Evolutionary conservation across 345 rosid genomes (phyloP), one percentile per base, ranked within the genome.

Genomic region (Eucalyptus curtisii): DNA sequence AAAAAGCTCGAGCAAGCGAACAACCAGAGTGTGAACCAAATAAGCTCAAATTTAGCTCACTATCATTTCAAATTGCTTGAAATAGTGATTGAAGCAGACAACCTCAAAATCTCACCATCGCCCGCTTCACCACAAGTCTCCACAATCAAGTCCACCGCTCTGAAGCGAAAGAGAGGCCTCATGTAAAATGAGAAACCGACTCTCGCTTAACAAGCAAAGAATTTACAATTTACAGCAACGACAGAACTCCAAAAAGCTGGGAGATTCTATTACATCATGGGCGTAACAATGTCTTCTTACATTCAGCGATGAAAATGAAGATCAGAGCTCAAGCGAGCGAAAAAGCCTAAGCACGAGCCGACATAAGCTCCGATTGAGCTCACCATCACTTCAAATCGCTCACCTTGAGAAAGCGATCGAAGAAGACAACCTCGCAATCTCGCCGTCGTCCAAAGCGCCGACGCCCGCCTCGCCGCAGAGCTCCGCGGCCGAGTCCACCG

Each of bases 381-480:
- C 45, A 37, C 82, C 4, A 37, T 27, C 68, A 64, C 27, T 59
- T 64, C 86, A 33, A 68, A 82, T 49, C 15, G 44, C 52, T 79
- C 88, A 96, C 99, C 97, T 95, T 81, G 95, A 91, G 92, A 98
- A 95, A 66, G 94, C 93, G 68, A 95, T 81, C 2, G 95, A 92
- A 59, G 99, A 92, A 24, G 96, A 93, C n/a, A 91, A 85, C 6
- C 94, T 92, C 86, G 88, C 91, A 11, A 95, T 53, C 88, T 91
- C 94, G 27, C 84, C 30, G 79, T 93, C 92, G 27, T 93, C 93
- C 24, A 88, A 86, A 79, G 30, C 85, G 17, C 91, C 94, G 53
- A 86, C 48, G 16, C 88, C 92, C 17, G 89, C 55, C 88, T 95
- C 98, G 86, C 93, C 96, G 90, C 97, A 96, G 42, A 95, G 91